Evolutionary conservation across 805 yeast species (phyloP), one percentile per base, ranked within the genome.

Genomic region (Torulaspora microellipsoides): DNA sequence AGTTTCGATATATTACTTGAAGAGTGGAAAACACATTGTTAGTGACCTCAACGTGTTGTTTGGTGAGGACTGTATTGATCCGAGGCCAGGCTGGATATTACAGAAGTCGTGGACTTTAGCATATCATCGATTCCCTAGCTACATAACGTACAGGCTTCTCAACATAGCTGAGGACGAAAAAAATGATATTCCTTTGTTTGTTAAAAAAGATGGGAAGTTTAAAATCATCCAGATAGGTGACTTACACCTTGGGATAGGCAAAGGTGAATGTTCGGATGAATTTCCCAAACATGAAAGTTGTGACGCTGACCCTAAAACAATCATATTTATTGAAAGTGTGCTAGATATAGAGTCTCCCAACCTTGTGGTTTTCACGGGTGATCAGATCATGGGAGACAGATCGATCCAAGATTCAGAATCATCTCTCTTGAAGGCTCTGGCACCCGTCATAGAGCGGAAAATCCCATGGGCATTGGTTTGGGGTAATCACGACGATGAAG

Each of bases 401-500:
- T 58, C 65, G 12, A 73, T 86, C 0, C 88, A 86, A 8, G 98
- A 91, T 59, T 74, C 96, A 0, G 83, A 82, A 52, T 81, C 95
- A 0, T 79, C 96, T 0, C 54, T 88, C n/a, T 72, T 83, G 46
- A 91, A 93, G 59, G 87, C 83, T 0, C 71, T 84, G 8, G 69
- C 73, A 9, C 95, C 95, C 0, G 77, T 87, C 23, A 74, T 90
- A 17, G 55, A 67, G 12, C 68, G 85, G 36, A 64, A 73, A 38
- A 83, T 90, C 8, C 97, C 98, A 3, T 93, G 77, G 70, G 91
- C 96, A 0, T 72, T 85, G 51, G 80, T 82, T 8, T 73, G 91
- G 70, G 99, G 99, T 0, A 93, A 93, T 62, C 99, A 93, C 61
- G 99, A 93, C 62, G 93, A 84, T 57, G 95, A 90, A 65, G 91